Percentiles rank a stretch among this genome's conserved stretches.
These are phyloP conservation scores for Saturnispora besseyi DNA, from an alignment of 805 yeast genomes.

Conservation along the genomic window DNA sequence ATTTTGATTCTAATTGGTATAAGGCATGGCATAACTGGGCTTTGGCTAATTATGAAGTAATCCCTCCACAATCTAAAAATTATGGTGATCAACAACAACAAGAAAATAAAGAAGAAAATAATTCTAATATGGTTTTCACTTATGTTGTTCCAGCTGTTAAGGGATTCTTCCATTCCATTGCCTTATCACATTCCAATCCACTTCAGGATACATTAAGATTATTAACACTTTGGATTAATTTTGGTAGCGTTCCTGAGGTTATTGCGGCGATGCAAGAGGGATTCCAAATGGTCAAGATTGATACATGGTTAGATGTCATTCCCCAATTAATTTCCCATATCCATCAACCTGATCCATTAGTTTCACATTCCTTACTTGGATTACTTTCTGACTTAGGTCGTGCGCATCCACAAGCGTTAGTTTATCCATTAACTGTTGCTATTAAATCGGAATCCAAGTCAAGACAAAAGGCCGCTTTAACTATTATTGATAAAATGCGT, in stretches of 20 bases:
- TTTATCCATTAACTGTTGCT: constrained; percentile 92
- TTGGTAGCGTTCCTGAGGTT: constrained; percentile 90
- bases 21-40: constrained; percentile 99
- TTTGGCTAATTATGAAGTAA: constrained; percentile 91
- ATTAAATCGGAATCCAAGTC: constrained; percentile 86
- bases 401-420: constrained; percentile 95
- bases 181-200: constrained; percentile 77
- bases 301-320: constrained; percentile 90
- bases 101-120: constrained; percentile 21
- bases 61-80: constrained; percentile 42
- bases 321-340: constrained; percentile 95
- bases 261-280: constrained; percentile 88
- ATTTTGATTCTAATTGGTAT: constrained; percentile 88
- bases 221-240: constrained; percentile 89
- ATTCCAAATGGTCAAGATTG: constrained; percentile 77
- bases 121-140: constrained; percentile 57
- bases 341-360: constrained; percentile 86
- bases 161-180: constrained; percentile 92
- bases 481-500: constrained; percentile 87
- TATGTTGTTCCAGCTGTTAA: constrained; percentile 94
- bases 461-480: constrained; percentile 84
- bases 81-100: constrained; percentile 8
- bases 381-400: constrained; percentile 81
- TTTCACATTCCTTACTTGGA: constrained; percentile 70
- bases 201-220: constrained; percentile 87